These are phyloP conservation scores for Mycena venus DNA, from an alignment of 768 basidiomycete genomes.

Conservation along the genomic window DNA sequence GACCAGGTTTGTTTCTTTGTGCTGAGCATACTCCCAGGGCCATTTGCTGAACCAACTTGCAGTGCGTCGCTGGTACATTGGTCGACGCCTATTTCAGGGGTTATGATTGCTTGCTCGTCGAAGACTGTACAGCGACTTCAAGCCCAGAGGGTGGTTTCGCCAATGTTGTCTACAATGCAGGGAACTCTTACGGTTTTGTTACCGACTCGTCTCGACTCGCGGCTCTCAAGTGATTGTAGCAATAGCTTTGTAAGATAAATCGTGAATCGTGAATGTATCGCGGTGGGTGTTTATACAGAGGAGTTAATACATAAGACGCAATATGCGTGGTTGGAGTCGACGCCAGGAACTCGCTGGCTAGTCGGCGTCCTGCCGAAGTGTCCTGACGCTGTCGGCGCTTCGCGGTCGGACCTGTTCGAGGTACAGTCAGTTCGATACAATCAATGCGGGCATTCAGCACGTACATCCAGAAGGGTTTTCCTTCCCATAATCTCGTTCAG, in stretches of 20 bases:
- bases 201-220: constrained; percentile 51
- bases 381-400: constrained; percentile 19
- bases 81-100: constrained; percentile 75
- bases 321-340: not conserved
- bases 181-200: constrained; percentile 68
- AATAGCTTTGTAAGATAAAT: not conserved
- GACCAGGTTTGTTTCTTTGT: constrained; percentile 67
- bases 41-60: not conserved
- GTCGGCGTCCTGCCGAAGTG: not conserved
- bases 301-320: constrained; percentile 12
- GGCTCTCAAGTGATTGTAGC: constrained; percentile 25
- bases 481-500: constrained; percentile 40
- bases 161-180: constrained; percentile 70
- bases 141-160: constrained; percentile 69
- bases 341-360: not conserved
- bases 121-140: constrained; percentile 74
- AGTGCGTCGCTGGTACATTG: constrained; percentile 78
- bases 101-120: constrained; percentile 71
- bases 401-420: constrained; percentile 48
- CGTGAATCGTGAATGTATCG: constrained; percentile 22
- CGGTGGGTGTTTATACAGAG: constrained; percentile 10
- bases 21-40: not conserved
- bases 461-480: constrained; percentile 55
- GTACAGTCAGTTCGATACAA: not conserved
- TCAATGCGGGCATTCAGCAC: constrained; percentile 21